Conservation (phyloP, 2,329 filamentous ascomycete genomes). For the Uncinocarpus reesii region DNA sequence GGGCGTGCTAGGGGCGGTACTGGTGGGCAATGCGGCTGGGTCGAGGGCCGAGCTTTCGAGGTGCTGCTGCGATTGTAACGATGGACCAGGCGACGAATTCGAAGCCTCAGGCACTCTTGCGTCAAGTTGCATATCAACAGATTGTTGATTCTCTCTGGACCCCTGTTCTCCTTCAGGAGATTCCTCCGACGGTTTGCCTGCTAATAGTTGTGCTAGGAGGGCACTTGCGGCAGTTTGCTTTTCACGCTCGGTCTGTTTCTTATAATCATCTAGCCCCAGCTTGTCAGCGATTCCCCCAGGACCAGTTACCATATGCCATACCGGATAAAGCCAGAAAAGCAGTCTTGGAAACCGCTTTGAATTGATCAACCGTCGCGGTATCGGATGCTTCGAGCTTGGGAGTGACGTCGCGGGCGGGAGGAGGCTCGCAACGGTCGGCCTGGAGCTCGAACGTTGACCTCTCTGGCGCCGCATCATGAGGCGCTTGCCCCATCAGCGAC, state of each 20-base stretch:
- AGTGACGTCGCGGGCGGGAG: constrained; percentile 23
- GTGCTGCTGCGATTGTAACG: not conserved
- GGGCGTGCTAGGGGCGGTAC: not conserved
- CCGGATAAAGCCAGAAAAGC: constrained; percentile 23
- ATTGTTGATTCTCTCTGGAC: not conserved
- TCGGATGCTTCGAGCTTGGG: constrained; percentile 25
- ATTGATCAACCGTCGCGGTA: constrained; percentile 21
- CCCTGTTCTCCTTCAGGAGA: constrained; percentile 6
- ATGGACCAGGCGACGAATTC: constrained; percentile 15
- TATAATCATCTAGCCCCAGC: constrained; percentile 19
- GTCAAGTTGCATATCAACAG: not conserved
- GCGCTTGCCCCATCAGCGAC: constrained; percentile 38
- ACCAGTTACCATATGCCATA: constrained; percentile 4
- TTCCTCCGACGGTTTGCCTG: constrained; percentile 23
- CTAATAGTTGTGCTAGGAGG: constrained; percentile 34
- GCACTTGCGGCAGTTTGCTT: constrained; percentile 35
- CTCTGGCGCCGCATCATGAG: constrained; percentile 34
- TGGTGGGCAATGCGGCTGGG: too few relatives aligned
- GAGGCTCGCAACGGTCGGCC: constrained; percentile 16
- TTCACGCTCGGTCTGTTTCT: constrained; percentile 25
- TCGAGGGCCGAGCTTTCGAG: not conserved
- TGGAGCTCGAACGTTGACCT: constrained; percentile 34
- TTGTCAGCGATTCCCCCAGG: constrained; percentile 7
- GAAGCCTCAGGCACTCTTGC: constrained; percentile 8
- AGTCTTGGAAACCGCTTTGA: constrained; percentile 26